A percentile compares a stretch with the other conserved stretches of the same genome.
Conservation (phyloP, 2,329 filamentous ascomycete genomes). For the Hymenoscyphus repandus region DNA sequence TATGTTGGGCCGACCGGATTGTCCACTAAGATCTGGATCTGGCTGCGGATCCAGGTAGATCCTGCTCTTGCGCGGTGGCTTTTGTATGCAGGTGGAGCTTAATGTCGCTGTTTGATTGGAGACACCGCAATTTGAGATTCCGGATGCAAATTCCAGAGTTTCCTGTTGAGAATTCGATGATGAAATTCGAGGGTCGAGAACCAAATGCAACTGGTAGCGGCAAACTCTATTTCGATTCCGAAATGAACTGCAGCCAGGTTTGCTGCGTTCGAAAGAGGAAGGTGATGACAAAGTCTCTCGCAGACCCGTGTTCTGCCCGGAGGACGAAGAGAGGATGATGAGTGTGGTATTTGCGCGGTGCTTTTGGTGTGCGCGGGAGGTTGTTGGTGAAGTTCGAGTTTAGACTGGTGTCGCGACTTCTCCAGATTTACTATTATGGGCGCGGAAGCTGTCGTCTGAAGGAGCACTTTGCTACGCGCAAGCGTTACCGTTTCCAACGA, state of each 20-base stretch:
- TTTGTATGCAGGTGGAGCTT: not conserved
- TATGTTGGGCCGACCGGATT: not conserved
- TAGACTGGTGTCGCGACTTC: too few relatives aligned
- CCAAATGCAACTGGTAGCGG: not conserved
- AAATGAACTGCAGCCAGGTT: not conserved
- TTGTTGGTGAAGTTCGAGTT: too few relatives aligned
- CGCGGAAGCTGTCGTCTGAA: not conserved
- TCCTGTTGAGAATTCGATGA: slow-evolving; percentile 11
- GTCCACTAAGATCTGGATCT: not conserved
- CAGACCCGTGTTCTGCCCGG: slow-evolving; percentile 8
- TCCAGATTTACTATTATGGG: not conserved
- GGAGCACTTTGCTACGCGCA: slow-evolving; percentile 9
- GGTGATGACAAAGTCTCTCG: slow-evolving; percentile 2
- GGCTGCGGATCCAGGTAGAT: too few relatives aligned
- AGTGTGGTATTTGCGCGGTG: not conserved
- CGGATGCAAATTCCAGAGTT: slow-evolving; percentile 5
- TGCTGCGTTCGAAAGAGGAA: not conserved
- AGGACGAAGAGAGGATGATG: not conserved
- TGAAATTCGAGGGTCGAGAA: slow-evolving; percentile 16
- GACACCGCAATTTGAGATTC: slow-evolving; percentile 1
- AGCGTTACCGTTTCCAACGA: slow-evolving; percentile 18
- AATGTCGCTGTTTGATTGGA: not conserved
- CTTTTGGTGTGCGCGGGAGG: too few relatives aligned
- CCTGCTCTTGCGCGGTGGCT: not conserved
- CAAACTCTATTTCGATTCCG: slow-evolving; percentile 18